Evolutionary conservation across 1,139 yeast genomes (phyloP).

Genomic region (Taiozyma sp.): DNA sequence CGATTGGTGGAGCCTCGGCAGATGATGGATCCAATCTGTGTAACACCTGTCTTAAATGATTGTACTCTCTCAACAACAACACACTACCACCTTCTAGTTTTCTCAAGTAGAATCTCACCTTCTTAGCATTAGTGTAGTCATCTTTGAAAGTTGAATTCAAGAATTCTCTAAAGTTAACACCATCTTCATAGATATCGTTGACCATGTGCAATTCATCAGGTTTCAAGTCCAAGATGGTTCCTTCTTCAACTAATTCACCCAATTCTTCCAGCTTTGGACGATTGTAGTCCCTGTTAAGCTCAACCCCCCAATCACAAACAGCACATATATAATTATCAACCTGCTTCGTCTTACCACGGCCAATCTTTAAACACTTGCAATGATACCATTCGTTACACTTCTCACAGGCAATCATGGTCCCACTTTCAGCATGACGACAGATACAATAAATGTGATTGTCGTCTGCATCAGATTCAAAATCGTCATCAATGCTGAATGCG

Average conservation of each 20-base stretch:
- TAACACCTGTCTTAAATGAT: slow-evolving; percentile 24
- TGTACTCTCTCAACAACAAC: slow-evolving; percentile 25
- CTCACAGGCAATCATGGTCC: slow-evolving; percentile 78
- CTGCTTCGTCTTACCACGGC: slow-evolving; percentile 26
- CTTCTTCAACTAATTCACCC: slow-evolving; percentile 27
- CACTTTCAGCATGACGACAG: slow-evolving; percentile 65
- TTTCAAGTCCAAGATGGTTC: slow-evolving; percentile 31
- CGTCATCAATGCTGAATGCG: slow-evolving; percentile 40
- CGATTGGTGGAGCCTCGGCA: slow-evolving; percentile 21
- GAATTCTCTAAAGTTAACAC: slow-evolving; percentile 22
- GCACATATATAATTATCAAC: slow-evolving; percentile 54
- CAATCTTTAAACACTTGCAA: slow-evolving; percentile 51
- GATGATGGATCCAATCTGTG: slow-evolving; percentile 24
- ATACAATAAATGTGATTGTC: slow-evolving; percentile 47
- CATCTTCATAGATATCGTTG: slow-evolving; percentile 24
- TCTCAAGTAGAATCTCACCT: slow-evolving; percentile 37
- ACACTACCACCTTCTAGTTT: slow-evolving; percentile 39
- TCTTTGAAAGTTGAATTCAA: slow-evolving; percentile 19
- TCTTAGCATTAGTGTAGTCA: slow-evolving; percentile 14
- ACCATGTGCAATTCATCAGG: slow-evolving; percentile 38
- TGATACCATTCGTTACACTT: slow-evolving; percentile 81
- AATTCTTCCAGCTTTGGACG: slow-evolving; percentile 34
- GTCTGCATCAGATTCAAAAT: slow-evolving; percentile 22
- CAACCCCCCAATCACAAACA: slow-evolving; percentile 45
- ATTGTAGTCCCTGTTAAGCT: slow-evolving; percentile 27